These are phyloP conservation scores for Colletotrichum eleusines DNA, from an alignment of 2,329 filamentous ascomycete species.

Conservation along the genomic window DNA sequence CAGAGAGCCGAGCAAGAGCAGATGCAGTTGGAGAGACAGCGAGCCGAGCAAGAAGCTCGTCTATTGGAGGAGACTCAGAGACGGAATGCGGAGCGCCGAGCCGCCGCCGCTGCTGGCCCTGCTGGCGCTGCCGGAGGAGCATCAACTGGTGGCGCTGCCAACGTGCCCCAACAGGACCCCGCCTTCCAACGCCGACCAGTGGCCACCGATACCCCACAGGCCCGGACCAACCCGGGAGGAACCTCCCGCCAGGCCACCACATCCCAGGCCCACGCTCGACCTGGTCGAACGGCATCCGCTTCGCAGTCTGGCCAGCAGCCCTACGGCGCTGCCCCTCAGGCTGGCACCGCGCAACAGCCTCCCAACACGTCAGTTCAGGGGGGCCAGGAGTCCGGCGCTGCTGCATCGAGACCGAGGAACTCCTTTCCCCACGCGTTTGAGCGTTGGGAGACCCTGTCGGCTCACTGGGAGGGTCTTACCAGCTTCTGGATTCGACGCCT, in stretches of 20 bases:
- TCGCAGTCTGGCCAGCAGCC: slow-evolving; percentile 47
- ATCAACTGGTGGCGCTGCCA: slow-evolving; percentile 33
- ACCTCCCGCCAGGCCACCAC: slow-evolving; percentile 44
- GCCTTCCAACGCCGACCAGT: slow-evolving; percentile 40
- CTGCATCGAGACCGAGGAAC: slow-evolving; percentile 64
- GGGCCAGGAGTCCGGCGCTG: slow-evolving; percentile 50
- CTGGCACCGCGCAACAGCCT: slow-evolving; percentile 36
- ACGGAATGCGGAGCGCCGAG: slow-evolving; percentile 71
- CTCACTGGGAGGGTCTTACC: slow-evolving; percentile 97
- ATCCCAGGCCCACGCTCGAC: slow-evolving; percentile 43
- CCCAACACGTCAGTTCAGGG: slow-evolving; percentile 43
- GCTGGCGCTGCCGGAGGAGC: slow-evolving; percentile 54
- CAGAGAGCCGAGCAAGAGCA: slow-evolving; percentile 76
- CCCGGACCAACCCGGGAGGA: slow-evolving; percentile 44
- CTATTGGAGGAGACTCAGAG: slow-evolving; percentile 67
- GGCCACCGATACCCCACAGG: slow-evolving; percentile 37
- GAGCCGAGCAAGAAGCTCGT: slow-evolving; percentile 68
- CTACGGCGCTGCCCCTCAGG: slow-evolving; percentile 46
- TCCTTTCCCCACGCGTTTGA: slow-evolving; percentile 97
- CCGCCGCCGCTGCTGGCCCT: slow-evolving; percentile 63
- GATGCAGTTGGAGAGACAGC: slow-evolving; percentile 66
- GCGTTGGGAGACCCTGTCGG: slow-evolving; percentile 95
- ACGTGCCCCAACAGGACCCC: slow-evolving; percentile 38
- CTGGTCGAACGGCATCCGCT: slow-evolving; percentile 42
- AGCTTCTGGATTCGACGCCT: slow-evolving; percentile 97